A percentile compares a stretch with the other conserved stretches of the same genome.
Evolutionary conservation across 2,329 filamentous ascomycete genomes (phyloP).

Genomic region (Colletotrichum phormii): DNA sequence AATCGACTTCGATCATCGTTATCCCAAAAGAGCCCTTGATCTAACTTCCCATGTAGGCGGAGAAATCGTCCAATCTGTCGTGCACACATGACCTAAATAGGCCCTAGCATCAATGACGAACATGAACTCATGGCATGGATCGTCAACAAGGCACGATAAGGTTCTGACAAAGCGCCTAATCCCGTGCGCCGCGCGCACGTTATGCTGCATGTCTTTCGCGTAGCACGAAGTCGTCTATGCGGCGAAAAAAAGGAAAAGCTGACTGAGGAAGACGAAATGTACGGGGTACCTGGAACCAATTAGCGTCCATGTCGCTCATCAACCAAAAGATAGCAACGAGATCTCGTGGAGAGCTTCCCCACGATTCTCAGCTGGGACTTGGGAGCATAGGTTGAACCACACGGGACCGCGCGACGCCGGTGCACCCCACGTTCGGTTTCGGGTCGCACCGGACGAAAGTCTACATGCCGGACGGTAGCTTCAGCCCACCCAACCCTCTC

Average conservation of each 20-base stretch:
- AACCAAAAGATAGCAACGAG: not conserved
- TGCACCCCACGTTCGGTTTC: conserved; percentile 17
- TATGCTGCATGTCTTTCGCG: conserved; percentile 21
- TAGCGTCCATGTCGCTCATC: not conserved
- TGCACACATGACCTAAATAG: not conserved
- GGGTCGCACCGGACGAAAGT: conserved; percentile 19
- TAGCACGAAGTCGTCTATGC: conserved; percentile 14
- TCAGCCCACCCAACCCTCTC: not conserved
- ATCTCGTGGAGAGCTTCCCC: not conserved
- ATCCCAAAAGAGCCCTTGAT: not conserved
- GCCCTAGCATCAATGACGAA: not conserved
- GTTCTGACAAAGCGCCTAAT: conserved; percentile 22
- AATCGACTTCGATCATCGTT: not conserved
- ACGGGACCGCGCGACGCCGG: conserved; percentile 6
- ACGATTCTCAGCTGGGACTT: not conserved
- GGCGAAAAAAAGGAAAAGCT: conserved; percentile 5
- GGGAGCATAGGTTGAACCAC: conserved; percentile 8
- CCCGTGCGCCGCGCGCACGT: not conserved
- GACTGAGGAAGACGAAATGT: not conserved
- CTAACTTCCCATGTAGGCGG: not conserved
- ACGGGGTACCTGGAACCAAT: conserved; percentile 6
- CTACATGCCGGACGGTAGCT: not conserved
- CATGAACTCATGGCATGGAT: not conserved
- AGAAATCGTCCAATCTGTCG: not conserved
- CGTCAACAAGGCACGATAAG: conserved; percentile 2